A percentile compares a stretch with the other conserved stretches of the same genome.
Evolutionary conservation across 768 basidiomycete genomes (phyloP).

Genomic region (Mycena maculata): DNA sequence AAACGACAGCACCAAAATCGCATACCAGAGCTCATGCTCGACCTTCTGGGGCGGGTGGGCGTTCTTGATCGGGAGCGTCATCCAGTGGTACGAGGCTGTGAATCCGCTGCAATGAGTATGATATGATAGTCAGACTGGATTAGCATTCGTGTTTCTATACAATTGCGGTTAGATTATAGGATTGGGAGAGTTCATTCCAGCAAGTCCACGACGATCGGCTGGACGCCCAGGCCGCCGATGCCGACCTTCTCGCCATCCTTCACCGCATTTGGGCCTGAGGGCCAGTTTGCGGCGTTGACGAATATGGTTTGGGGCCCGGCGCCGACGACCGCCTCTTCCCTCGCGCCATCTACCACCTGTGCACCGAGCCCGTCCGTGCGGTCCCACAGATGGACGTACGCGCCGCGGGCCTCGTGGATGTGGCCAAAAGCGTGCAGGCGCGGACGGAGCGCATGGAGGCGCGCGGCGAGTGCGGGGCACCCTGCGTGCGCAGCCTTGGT

Average conservation of each 20-base stretch:
- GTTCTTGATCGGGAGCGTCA: conserved; percentile 68
- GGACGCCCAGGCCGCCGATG: conserved; percentile 56
- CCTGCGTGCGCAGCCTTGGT: conserved; percentile 54
- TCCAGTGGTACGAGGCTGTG: conserved; percentile 67
- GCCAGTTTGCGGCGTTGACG: conserved; percentile 58
- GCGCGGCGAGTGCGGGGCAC: conserved; percentile 59
- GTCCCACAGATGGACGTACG: conserved; percentile 54
- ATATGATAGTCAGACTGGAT: neutral
- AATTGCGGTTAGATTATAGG: neutral
- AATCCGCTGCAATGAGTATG: conserved; percentile 38
- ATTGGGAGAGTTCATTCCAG: conserved; percentile 1
- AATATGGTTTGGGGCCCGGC: conserved; percentile 51
- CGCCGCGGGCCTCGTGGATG: conserved; percentile 74
- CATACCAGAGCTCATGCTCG: conserved; percentile 63
- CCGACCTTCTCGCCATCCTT: conserved; percentile 38
- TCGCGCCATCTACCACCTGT: conserved; percentile 3
- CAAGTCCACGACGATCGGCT: conserved; percentile 58
- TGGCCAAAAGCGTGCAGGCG: conserved; percentile 71
- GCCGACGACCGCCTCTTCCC: neutral
- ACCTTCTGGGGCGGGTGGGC: conserved; percentile 74
- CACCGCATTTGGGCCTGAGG: conserved; percentile 42
- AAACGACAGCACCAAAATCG: conserved; percentile 43
- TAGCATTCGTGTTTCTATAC: neutral
- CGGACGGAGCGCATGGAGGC: conserved; percentile 53
- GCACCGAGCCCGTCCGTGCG: neutral